A percentile compares a stretch with the other conserved stretches of the same genome.
Evolutionary conservation across 139 green algal genomes (phyloP).

Genomic region (Coelastrella sp.): DNA sequence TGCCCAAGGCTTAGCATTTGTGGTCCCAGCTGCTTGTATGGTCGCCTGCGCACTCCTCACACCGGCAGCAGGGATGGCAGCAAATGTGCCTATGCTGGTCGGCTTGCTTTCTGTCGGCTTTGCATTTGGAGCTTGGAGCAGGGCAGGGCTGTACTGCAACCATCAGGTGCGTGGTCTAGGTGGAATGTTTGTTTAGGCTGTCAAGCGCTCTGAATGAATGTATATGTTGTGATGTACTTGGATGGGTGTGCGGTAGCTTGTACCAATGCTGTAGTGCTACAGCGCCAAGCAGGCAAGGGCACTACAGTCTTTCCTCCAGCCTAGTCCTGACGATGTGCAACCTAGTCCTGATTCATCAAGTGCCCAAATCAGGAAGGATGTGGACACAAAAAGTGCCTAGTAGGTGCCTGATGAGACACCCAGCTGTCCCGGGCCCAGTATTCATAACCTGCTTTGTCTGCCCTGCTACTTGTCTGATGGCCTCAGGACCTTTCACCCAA

Average conservation of each 20-base stretch:
- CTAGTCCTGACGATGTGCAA: too few species aligned
- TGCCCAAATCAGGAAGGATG: too few species aligned
- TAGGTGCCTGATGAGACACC: background rate
- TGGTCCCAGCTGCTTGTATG: conserved; percentile 90
- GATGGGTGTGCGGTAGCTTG: too few species aligned
- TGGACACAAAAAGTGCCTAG: background rate
- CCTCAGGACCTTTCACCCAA: conserved; percentile 88
- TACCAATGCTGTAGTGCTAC: too few species aligned
- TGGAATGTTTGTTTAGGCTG: too few species aligned
- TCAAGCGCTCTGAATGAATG: too few species aligned
- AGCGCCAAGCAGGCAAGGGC: too few species aligned
- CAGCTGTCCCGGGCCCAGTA: background rate
- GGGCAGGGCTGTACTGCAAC: conserved; percentile 97
- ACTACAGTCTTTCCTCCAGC: too few species aligned
- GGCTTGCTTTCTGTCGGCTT: conserved; percentile 80
- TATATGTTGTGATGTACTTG: background rate
- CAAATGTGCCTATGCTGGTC: conserved; percentile 60
- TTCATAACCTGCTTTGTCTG: background rate
- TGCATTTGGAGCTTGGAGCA: conserved; percentile 83
- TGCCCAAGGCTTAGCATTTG: conserved; percentile 90
- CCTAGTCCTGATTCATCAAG: too few species aligned
- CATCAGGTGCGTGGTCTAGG: conserved; percentile 78
- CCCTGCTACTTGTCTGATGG: background rate
- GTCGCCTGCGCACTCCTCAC: conserved; percentile 68
- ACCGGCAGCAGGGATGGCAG: conserved; percentile 36